Conservation (phyloP, 768 basidiomycete genomes). For the Suillus discolor region DNA sequence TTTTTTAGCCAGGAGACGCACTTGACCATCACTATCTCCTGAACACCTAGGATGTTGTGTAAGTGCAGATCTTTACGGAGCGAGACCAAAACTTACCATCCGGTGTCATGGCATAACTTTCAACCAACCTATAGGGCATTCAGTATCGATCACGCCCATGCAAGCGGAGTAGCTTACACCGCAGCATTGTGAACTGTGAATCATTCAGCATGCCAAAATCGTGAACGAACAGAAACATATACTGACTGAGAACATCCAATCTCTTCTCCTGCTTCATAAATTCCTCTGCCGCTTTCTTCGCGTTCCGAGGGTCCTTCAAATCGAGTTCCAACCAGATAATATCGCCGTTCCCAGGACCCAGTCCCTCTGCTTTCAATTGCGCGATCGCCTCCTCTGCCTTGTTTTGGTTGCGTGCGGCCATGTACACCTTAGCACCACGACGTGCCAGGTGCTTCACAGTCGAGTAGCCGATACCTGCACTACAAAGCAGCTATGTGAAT, state of each 20-base stretch:
- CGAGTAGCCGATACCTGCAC: constrained; percentile 51
- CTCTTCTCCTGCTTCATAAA: constrained; percentile 52
- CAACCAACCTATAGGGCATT: constrained; percentile 21
- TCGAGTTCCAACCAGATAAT: constrained; percentile 55
- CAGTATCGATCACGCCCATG: neutral
- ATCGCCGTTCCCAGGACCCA: constrained; percentile 46
- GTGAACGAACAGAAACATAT: neutral
- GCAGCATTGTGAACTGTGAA: constrained; percentile 58
- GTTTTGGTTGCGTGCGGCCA: constrained; percentile 51
- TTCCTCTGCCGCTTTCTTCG: constrained; percentile 50
- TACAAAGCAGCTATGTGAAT: constrained; percentile 16
- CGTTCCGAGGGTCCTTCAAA: constrained; percentile 47
- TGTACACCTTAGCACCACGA: constrained; percentile 60
- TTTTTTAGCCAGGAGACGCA: constrained; percentile 21
- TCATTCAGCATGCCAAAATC: constrained; percentile 3
- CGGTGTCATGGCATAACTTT: constrained; percentile 21
- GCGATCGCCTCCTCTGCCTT: constrained; percentile 52
- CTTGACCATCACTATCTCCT: constrained; percentile 48
- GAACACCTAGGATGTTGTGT: constrained; percentile 34
- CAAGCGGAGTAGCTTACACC: constrained; percentile 35
- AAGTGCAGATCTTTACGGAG: neutral
- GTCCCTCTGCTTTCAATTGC: constrained; percentile 44
- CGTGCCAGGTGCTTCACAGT: constrained; percentile 54
- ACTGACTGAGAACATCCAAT: constrained; percentile 57
- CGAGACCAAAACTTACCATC: constrained; percentile 25